These are phyloP conservation scores for Monilinia aucupariae DNA, from an alignment of 2,329 filamentous ascomycete genomes.

Conservation along the genomic window DNA sequence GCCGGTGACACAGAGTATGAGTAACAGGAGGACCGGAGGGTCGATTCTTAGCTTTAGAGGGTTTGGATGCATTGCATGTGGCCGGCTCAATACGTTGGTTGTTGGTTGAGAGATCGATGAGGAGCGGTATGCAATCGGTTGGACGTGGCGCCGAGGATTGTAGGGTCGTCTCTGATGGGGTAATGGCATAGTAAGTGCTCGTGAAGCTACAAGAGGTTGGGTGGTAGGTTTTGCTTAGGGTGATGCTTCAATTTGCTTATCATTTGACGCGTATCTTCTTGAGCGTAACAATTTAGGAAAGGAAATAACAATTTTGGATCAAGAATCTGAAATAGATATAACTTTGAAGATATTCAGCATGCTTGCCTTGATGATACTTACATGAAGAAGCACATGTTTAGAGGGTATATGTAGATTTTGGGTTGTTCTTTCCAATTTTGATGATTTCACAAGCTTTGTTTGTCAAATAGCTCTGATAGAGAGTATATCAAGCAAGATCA, in stretches of 20 bases:
- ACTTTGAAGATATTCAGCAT: not conserved
- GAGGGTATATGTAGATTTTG: not conserved
- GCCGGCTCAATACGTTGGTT: not conserved
- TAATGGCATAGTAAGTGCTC: not conserved
- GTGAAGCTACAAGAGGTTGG: not conserved
- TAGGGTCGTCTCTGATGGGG: not conserved
- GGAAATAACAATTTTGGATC: not conserved
- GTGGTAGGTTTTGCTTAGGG: not conserved
- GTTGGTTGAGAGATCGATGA: not conserved
- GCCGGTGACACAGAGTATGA: not conserved
- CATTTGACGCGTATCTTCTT: not conserved
- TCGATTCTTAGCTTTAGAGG: constrained; percentile 7
- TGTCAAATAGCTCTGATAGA: not conserved
- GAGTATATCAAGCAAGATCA: not conserved
- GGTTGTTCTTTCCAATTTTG: constrained; percentile 4
- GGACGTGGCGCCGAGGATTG: not conserved
- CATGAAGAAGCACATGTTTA: not conserved
- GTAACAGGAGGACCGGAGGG: not conserved
- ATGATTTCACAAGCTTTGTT: not conserved
- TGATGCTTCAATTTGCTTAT: not conserved
- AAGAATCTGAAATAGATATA: not conserved
- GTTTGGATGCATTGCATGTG: constrained; percentile 5
- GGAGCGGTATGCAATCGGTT: not conserved
- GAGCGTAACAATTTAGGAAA: not conserved
- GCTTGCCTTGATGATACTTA: not conserved